phyloP scores from a whole-genome alignment of 192 early-diverging fungal species.

The Backusella tarrabulga region DNA sequence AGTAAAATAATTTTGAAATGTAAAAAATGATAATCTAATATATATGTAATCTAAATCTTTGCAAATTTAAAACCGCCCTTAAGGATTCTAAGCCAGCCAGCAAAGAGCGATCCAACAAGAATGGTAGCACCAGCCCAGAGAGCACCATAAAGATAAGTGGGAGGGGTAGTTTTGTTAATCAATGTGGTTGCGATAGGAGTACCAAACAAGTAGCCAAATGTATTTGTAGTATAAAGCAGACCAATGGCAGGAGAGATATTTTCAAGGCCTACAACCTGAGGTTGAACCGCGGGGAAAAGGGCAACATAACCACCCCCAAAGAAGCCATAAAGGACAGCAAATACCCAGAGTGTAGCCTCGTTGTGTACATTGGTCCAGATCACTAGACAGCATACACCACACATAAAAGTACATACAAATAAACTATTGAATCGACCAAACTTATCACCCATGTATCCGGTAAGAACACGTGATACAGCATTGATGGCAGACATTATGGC shows the following conservation, averaged over 20 bases:
- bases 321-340: constrained; percentile 45
- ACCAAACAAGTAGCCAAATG: constrained; percentile 43
- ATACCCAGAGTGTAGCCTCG: constrained; percentile 34
- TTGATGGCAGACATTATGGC: constrained; percentile 47
- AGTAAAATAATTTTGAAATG: not conserved
- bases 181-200: constrained; percentile 38
- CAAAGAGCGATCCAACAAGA: constrained; percentile 18
- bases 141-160: constrained; percentile 17
- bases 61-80: constrained; percentile 21
- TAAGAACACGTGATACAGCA: constrained; percentile 41
- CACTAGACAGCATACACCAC: constrained; percentile 40
- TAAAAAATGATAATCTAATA: not conserved
- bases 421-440: constrained; percentile 46
- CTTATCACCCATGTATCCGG: constrained; percentile 43
- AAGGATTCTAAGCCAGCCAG: constrained; percentile 19
- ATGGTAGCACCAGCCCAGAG: constrained; percentile 24
- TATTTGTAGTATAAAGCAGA: constrained; percentile 39
- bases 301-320: constrained; percentile 48
- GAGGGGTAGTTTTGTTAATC: constrained; percentile 15
- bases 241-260: constrained; percentile 36
- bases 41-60: constrained; percentile 12
- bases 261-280: constrained; percentile 41
- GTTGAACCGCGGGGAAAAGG: constrained; percentile 38
- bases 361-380: constrained; percentile 46
- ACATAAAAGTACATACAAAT: constrained; percentile 39